Evolutionary conservation across 768 basidiomycete species (phyloP).

Genomic region (Panaeolus papilionaceus): DNA sequence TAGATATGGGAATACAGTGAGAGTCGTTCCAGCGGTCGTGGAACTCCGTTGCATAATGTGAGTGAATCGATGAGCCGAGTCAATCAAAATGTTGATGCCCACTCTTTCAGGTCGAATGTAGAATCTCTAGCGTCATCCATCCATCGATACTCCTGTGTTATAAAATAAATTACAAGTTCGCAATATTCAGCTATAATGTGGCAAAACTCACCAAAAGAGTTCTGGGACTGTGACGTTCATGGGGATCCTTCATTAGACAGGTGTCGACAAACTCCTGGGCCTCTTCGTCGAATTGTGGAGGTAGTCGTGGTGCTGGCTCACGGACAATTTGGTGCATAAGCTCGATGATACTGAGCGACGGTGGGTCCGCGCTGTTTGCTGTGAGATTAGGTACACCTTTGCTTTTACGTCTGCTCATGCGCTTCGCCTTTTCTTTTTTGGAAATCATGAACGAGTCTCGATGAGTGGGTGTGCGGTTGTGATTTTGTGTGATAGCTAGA

Average conservation of each 20-base stretch:
- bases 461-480: conserved; percentile 40
- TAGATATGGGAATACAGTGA: not conserved
- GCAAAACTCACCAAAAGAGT: conserved; percentile 71
- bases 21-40: not conserved
- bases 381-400: conserved; percentile 70
- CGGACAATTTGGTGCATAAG: conserved; percentile 98
- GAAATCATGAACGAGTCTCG: conserved; percentile 38
- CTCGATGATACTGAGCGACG: conserved; percentile 97
- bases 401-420: conserved; percentile 70
- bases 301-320: conserved; percentile 91
- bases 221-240: conserved; percentile 82
- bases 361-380: conserved; percentile 81
- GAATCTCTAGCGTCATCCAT: conserved; percentile 67
- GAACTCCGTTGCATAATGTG: not conserved
- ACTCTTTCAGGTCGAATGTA: conserved; percentile 73
- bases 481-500: conserved; percentile 58
- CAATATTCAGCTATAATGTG: conserved; percentile 9
- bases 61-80: not conserved
- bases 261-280: conserved; percentile 89
- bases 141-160: conserved; percentile 72
- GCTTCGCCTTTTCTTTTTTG: conserved; percentile 57
- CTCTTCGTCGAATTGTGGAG: conserved; percentile 68
- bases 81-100: conserved; percentile 72
- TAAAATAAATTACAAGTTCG: not conserved
- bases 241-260: conserved; percentile 90